Conservation (phyloP, 2,329 filamentous ascomycete species). For the Stachybotrys chartarum region DNA sequence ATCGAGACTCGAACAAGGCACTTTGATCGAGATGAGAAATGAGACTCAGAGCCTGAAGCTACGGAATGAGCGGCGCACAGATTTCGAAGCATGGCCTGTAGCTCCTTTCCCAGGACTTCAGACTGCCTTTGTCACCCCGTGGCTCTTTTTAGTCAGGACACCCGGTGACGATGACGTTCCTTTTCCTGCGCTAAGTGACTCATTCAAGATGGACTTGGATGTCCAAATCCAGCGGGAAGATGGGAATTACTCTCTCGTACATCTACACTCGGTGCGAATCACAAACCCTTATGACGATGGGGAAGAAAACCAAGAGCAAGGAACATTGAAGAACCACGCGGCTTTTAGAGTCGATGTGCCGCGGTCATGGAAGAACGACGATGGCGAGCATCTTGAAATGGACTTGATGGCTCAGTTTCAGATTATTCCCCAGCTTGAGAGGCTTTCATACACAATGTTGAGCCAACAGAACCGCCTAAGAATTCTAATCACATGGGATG, state of each 20-base stretch:
- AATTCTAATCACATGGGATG: slow-evolving; percentile 20
- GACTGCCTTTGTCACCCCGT: slow-evolving; percentile 21
- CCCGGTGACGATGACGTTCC: slow-evolving; percentile 10
- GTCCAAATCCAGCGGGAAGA: slow-evolving; percentile 9
- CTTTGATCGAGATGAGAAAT: slow-evolving; percentile 25
- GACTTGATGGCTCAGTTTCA: slow-evolving; percentile 60
- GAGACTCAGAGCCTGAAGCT: slow-evolving; percentile 15
- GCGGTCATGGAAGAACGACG: slow-evolving; percentile 16
- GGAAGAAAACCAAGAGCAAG: neutral
- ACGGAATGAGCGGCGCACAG: slow-evolving; percentile 14
- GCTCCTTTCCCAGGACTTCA: slow-evolving; percentile 18
- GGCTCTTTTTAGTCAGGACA: slow-evolving; percentile 21
- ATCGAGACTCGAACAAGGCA: slow-evolving; percentile 20
- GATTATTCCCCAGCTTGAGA: slow-evolving; percentile 38
- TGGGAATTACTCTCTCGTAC: slow-evolving; percentile 14
- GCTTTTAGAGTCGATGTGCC: slow-evolving; percentile 26
- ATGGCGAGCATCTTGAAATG: slow-evolving; percentile 16
- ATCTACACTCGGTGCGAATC: slow-evolving; percentile 17
- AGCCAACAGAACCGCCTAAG: slow-evolving; percentile 9
- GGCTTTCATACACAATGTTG: slow-evolving; percentile 9
- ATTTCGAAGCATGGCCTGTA: slow-evolving; percentile 20
- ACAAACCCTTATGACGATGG: slow-evolving; percentile 21
- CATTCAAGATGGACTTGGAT: slow-evolving; percentile 19
- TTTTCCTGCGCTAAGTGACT: slow-evolving; percentile 19
- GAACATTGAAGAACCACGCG: slow-evolving; percentile 13